Evolutionary conservation across 768 basidiomycete species (phyloP), one percentile per base, ranked within the genome.

Genomic region (Lactifluus hygrophoroides): DNA sequence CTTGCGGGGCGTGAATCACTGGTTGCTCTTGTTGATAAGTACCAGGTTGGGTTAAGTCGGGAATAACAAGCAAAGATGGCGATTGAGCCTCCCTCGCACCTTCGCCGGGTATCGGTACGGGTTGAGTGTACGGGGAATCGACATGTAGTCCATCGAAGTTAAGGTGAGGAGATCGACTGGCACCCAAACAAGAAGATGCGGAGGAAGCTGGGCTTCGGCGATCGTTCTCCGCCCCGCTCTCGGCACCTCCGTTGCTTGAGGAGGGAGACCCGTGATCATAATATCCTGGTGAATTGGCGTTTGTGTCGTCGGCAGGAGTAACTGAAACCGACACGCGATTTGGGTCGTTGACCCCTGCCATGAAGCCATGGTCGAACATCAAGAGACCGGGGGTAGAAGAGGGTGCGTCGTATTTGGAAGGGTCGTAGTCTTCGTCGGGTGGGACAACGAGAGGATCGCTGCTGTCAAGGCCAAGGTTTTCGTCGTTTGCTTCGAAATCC

Each of bases 361-460:
- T 76, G 11, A 83, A 76, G 23, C 72, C 71, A 45, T 69, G 67
- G 32, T 77, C 67, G 1, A 73, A 64, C 61, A 63, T 63, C 14
- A 64, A 38, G 4, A 63, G 57, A 23, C 56, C 50, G 3, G 21
- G 37, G 8, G 51, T 32, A 17, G 43, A 72, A 14, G 56, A 72
- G 19, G 85, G 83, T 5, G 72, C 66, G 72, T 90, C 88, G 75
- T 81, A 90, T 56, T 89, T 84, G 28, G 79, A 70, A 4, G 88
- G 88, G 68, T 90, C 82, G 78, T 90, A 90, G 30, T 82, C 84
- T 52, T 70, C 71, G 65, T 60, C 67, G 66, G 67, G 64, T 54
- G 69, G 67, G 64, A 69, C 69, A 61, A 62, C 68, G 46, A 70
- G 69, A 23, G 72, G 71, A 40, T 79, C 75, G 55, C 74, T 74